Percentiles rank a stretch among this genome's conserved stretches.
Conservation (phyloP, 352 stramenopile species). For the Pythium catenulatum region DNA sequence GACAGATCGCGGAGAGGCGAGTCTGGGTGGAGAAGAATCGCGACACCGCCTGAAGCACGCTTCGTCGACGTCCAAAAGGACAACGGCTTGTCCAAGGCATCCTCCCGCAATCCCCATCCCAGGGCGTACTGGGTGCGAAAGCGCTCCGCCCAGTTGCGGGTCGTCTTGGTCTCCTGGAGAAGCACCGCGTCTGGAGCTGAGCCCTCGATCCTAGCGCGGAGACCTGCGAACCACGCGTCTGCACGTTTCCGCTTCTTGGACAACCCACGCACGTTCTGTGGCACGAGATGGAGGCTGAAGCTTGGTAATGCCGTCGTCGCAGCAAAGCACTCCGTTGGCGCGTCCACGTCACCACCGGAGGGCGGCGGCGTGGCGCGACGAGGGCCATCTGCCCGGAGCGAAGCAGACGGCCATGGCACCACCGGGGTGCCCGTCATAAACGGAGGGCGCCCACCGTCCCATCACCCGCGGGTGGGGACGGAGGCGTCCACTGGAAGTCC, state of each 20-base stretch:
- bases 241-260: background rate
- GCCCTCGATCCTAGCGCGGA: background rate
- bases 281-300: background rate
- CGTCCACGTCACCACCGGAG: background rate
- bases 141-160: background rate
- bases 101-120: background rate
- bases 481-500: background rate
- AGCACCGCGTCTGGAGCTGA: background rate
- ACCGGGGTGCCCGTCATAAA: background rate
- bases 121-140: background rate
- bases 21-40: constrained; percentile 16
- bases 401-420: background rate
- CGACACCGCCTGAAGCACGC: constrained; percentile 7
- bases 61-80: constrained; percentile 22
- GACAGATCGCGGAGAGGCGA: background rate
- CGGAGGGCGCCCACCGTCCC: background rate
- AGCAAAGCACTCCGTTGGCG: background rate
- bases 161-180: constrained; percentile 20
- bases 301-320: no score
- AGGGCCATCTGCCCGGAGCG: background rate
- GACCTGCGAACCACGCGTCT: background rate
- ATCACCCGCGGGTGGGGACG: no score
- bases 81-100: background rate
- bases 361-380: background rate
- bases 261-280: constrained; percentile 21